These are phyloP conservation scores for Boletus barrowsii DNA, from an alignment of 768 basidiomycete genomes.

Conservation along the genomic window DNA sequence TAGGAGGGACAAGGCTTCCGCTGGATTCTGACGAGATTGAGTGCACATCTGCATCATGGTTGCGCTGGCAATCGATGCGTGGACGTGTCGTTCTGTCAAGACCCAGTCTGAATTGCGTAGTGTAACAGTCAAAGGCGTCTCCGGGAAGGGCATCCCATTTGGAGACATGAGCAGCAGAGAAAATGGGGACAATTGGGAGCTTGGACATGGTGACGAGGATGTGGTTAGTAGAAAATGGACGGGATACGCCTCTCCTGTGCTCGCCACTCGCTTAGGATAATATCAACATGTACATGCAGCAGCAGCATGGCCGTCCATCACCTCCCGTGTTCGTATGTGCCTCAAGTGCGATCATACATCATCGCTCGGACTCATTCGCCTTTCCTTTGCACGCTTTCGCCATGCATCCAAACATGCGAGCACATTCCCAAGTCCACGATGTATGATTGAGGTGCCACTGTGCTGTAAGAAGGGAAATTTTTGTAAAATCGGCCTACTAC, in stretches of 20 bases:
- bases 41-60: not conserved
- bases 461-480: too few relatives aligned
- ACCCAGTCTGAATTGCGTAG: not conserved
- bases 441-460: too few relatives aligned
- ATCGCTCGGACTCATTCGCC: too few relatives aligned
- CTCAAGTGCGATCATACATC: too few relatives aligned
- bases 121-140: not conserved
- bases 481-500: too few relatives aligned
- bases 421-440: too few relatives aligned
- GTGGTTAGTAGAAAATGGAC: not conserved
- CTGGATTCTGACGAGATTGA: not conserved
- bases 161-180: slow-evolving; percentile 32
- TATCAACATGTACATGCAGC: not conserved
- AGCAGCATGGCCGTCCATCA: slow-evolving; percentile 9
- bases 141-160: slow-evolving; percentile 22
- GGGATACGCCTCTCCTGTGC: not conserved
- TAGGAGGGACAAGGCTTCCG: not conserved
- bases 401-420: too few relatives aligned
- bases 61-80: not conserved
- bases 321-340: too few relatives aligned
- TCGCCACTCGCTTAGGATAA: not conserved
- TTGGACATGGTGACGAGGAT: slow-evolving; percentile 13
- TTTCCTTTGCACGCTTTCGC: too few relatives aligned
- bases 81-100: not conserved
- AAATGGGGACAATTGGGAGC: slow-evolving; percentile 22